These are phyloP conservation scores for Sporothrix mexicana DNA, from an alignment of 2,329 filamentous ascomycete genomes.

Conservation along the genomic window DNA sequence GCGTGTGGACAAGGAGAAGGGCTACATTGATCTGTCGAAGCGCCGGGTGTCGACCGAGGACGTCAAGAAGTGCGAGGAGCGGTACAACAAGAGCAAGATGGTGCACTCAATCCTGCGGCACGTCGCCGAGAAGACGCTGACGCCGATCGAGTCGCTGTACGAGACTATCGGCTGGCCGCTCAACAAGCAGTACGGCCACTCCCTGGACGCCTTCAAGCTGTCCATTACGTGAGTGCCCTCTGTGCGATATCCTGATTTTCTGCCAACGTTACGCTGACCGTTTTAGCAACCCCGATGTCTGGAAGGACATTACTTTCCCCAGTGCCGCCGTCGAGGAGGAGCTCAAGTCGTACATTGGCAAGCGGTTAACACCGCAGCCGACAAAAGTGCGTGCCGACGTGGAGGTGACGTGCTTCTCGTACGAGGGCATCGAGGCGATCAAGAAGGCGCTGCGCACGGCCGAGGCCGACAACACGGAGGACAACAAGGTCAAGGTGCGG, in stretches of 20 bases:
- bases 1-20: conserved; percentile 98
- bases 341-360: conserved; percentile 93
- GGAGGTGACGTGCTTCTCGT: conserved; percentile 92
- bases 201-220: conserved; percentile 97
- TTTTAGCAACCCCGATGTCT: conserved; percentile 86
- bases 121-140: conserved; percentile 94
- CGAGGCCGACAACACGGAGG: conserved; percentile 88
- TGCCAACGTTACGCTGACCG: conserved; percentile 15
- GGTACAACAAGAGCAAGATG: conserved; percentile 99
- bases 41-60: conserved; percentile 97
- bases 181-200: conserved; percentile 96
- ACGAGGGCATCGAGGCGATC: conserved; percentile 97
- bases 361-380: conserved; percentile 96
- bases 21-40: conserved; percentile 98
- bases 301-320: conserved; percentile 90
- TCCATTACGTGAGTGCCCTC: conserved; percentile 81
- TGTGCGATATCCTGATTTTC: not conserved
- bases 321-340: conserved; percentile 85
- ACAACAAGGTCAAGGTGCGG: conserved; percentile 96
- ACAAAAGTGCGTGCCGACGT: conserved; percentile 98
- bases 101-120: conserved; percentile 99
- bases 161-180: conserved; percentile 95
- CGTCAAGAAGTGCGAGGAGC: conserved; percentile 97
- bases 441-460: conserved; percentile 90
- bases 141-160: conserved; percentile 93